Base-by-base conservation (phyloP, 768 basidiomycete species). In the Candolleomyces eurysporus region DNA sequence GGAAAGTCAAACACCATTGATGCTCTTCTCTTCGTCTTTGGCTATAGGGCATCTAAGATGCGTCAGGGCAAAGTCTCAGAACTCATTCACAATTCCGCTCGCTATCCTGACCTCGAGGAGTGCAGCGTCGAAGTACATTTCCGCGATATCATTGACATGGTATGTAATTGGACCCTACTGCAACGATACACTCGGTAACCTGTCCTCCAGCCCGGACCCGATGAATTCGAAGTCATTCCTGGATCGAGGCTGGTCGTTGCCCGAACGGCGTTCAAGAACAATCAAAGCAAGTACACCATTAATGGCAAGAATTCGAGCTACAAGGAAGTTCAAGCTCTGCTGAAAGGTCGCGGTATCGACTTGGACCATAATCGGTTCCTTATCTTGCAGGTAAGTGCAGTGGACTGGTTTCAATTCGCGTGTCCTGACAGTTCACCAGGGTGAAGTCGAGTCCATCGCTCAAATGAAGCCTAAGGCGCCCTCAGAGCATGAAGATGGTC, bases 1-100 rank as follows among this genome's bases (percentile, higher is more conserved):
- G 97, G 97, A 3, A 99, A 98, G 75, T 96, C 94, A 0, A 98
- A 99, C 71, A 99, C 97, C 10, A 98, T 98, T 69, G 96, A 99
- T 69, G 96, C 96, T 0, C 81, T 99, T 2, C 81, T 99, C 4
- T 99, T 99, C 69, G 96, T 99, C 11, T 98, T 99, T 69, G 97
- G 97, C 26, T 98, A 96, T 67, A 89, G 95, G 36, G 97, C 97
- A 2, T 88, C 88, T 3, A 98, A 98, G 79, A 98, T 99, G 96
- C 82, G 96, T 31, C 96, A 98, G 69, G 95, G 90, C 43, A 99
- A 98, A 73, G 83, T 99, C 16, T 92, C 90, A 5, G 97, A 99
- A 67, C 83, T 99, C 45, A 99, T 99, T 50, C 97, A 98, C 75
- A 98, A 98, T 71, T 98, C 96, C 6, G 94, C 93, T 9, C 82